These are phyloP conservation scores for Saprolegnia parasitica DNA, from an alignment of 352 stramenopile species.

Conservation along the genomic window DNA sequence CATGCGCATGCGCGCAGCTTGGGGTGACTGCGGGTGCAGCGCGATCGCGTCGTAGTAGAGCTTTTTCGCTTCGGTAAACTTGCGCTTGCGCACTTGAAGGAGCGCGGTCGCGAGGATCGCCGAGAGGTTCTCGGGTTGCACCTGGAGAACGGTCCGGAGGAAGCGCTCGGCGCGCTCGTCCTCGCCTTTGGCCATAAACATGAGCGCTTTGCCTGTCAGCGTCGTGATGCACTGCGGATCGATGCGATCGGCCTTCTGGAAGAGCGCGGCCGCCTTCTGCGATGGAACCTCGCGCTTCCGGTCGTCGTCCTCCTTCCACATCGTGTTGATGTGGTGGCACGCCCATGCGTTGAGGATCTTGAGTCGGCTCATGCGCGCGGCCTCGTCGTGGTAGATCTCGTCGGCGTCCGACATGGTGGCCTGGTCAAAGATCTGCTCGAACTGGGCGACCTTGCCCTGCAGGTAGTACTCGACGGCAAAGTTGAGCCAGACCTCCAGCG, in stretches of 20 bases:
- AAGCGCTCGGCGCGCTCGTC: slow-evolving; percentile 88
- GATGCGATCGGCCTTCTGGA: slow-evolving; percentile 81
- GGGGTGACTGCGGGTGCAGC: slow-evolving; percentile 87
- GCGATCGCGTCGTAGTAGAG: slow-evolving; percentile 93
- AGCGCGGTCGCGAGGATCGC: slow-evolving; percentile 81
- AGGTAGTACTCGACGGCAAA: slow-evolving; percentile 90
- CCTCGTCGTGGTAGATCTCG: slow-evolving; percentile 85
- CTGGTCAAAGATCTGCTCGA: slow-evolving; percentile 81
- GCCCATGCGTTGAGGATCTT: slow-evolving; percentile 87
- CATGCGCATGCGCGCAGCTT: slow-evolving; percentile 89
- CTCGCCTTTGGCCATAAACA: slow-evolving; percentile 91
- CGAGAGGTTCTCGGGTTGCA: slow-evolving; percentile 81
- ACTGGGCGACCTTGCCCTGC: slow-evolving; percentile 68
- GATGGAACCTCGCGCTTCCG: slow-evolving; percentile 73
- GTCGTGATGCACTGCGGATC: slow-evolving; percentile 88
- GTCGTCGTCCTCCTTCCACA: slow-evolving; percentile 88
- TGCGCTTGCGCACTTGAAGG: slow-evolving; percentile 84
- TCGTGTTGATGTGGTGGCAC: slow-evolving; percentile 79
- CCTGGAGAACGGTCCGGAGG: slow-evolving; percentile 88
- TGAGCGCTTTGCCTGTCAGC: slow-evolving; percentile 87
- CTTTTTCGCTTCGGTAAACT: slow-evolving; percentile 87
- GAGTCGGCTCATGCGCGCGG: slow-evolving; percentile 76
- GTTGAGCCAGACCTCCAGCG: slow-evolving; percentile 87
- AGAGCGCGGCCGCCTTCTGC: slow-evolving; percentile 76
- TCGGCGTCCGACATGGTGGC: slow-evolving; percentile 72